Conservation (phyloP, 73 alveolate species). For the Paramecium biaurelia region DNA sequence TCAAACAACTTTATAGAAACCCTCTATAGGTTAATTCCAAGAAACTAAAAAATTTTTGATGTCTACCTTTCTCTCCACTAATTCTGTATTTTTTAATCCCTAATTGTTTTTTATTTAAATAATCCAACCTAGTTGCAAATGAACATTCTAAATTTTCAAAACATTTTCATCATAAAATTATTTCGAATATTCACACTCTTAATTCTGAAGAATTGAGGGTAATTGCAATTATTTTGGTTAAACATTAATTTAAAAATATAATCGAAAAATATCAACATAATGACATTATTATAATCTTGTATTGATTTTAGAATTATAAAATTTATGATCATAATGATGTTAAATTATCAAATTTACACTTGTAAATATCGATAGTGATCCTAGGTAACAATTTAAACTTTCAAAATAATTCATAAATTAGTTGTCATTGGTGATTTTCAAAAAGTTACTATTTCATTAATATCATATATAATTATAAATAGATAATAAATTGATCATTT, state of each 20-base stretch:
- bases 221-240: not conserved
- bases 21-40: not conserved
- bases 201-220: not conserved
- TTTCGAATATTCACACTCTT: not conserved
- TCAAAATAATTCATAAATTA: no score
- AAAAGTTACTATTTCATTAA: no score
- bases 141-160: slow-evolving; percentile 5
- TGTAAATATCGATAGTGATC: no score
- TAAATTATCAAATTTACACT: no score
- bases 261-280: not conserved
- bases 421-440: no score
- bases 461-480: no score
- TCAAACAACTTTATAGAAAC: not conserved
- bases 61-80: not conserved
- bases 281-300: not conserved
- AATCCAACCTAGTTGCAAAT: not conserved
- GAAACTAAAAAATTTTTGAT: not conserved
- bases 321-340: no score
- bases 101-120: not conserved
- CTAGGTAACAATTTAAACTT: no score
- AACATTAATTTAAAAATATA: not conserved
- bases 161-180: not conserved
- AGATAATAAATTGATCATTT: no score
- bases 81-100: not conserved
- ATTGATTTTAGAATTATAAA: not conserved